phyloP scores from a whole-genome alignment of 305 asterid genomes.

The Ilex paraguariensis region DNA sequence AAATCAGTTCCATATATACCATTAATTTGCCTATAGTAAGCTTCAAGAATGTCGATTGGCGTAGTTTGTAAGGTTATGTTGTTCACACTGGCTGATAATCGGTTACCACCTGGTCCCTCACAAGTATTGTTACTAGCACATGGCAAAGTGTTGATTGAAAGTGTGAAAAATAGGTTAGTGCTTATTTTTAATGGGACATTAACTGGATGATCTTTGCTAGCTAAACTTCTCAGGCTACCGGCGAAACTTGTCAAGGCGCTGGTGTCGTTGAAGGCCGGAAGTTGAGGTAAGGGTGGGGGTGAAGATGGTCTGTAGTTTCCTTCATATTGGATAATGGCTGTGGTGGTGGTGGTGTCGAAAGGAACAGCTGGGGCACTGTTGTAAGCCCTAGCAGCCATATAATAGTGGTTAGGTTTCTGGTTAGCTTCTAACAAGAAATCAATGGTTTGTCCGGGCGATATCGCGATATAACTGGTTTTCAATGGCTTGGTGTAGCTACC shows the following conservation, averaged over 20 bases:
- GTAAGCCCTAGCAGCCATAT: constrained; percentile 61
- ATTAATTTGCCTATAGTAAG: constrained; percentile 4
- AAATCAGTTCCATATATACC: constrained; percentile 20
- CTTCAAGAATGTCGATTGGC: neutral
- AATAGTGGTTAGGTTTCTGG: constrained; percentile 27
- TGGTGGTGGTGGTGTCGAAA: constrained; percentile 48
- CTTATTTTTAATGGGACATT: constrained; percentile 33
- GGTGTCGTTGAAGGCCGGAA: constrained; percentile 47
- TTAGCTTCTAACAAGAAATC: constrained; percentile 50
- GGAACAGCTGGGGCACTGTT: constrained; percentile 6
- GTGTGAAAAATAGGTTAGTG: constrained; percentile 26
- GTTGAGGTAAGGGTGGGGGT: constrained; percentile 24
- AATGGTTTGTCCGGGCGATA: constrained; percentile 54
- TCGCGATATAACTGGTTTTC: constrained; percentile 11
- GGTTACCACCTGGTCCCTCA: neutral
- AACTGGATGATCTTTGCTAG: constrained; percentile 26
- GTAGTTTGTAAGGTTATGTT: neutral
- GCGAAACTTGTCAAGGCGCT: constrained; percentile 32
- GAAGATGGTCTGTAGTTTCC: constrained; percentile 6
- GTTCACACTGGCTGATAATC: constrained; percentile 1
- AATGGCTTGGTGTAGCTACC: constrained; percentile 28
- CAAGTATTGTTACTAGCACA: constrained; percentile 14
- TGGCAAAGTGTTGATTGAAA: constrained; percentile 41
- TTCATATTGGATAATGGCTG: constrained; percentile 32
- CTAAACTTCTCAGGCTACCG: constrained; percentile 40